Percentiles rank a stretch among this genome's conserved stretches.
phyloP scores from a whole-genome alignment of 1,284 basidiomycete genomes.

The Amylostereum areolatum region DNA sequence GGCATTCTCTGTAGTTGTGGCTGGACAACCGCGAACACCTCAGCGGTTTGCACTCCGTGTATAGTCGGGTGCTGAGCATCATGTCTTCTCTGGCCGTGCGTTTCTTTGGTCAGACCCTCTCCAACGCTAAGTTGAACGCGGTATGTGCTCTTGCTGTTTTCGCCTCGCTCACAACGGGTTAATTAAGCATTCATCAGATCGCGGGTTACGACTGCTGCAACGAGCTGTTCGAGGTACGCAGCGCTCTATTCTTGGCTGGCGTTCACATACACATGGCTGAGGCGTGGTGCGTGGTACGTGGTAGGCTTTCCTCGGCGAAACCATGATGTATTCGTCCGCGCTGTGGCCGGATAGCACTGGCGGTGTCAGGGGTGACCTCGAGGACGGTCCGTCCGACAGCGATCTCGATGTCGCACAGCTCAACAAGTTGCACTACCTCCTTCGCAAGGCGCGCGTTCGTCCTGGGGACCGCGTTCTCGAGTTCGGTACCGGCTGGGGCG shows the following conservation, averaged over 20 bases:
- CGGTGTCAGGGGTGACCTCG: constrained; percentile 52
- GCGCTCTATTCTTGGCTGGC: neutral
- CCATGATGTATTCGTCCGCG: constrained; percentile 82
- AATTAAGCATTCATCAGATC: constrained; percentile 12
- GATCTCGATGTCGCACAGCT: constrained; percentile 60
- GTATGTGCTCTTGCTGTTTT: neutral
- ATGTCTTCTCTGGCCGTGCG: constrained; percentile 11
- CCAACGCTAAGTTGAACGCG: constrained; percentile 12
- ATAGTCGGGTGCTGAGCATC: constrained; percentile 15
- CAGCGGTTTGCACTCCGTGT: constrained; percentile 11
- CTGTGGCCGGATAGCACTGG: constrained; percentile 47
- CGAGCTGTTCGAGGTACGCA: constrained; percentile 30
- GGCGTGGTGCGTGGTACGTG: constrained; percentile 22
- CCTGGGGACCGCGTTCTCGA: constrained; percentile 67
- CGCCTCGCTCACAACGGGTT: neutral
- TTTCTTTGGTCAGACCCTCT: constrained; percentile 17
- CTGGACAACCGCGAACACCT: constrained; percentile 46
- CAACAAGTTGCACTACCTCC: constrained; percentile 54
- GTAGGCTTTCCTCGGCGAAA: constrained; percentile 59
- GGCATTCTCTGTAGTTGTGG: constrained; percentile 44
- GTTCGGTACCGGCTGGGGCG: constrained; percentile 81
- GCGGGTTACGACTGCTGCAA: constrained; percentile 29
- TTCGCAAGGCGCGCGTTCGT: constrained; percentile 45
- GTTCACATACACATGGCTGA: neutral
- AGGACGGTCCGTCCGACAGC: constrained; percentile 10